Evolutionary conservation across 2,329 filamentous ascomycete species (phyloP).

Genomic region (Fusarium clavum): DNA sequence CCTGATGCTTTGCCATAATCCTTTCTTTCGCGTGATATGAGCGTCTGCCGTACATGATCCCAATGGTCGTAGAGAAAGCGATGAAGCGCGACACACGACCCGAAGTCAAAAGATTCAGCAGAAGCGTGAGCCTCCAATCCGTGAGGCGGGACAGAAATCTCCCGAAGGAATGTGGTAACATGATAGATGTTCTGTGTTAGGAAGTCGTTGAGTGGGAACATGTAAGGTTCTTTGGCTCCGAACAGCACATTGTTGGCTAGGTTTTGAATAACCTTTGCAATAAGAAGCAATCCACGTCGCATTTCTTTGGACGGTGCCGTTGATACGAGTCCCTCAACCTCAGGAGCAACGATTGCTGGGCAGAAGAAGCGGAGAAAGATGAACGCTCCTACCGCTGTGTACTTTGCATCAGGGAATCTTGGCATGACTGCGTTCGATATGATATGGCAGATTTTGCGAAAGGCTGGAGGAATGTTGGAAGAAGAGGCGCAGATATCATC

Average conservation of each 20-base stretch:
- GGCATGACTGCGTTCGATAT: slow-evolving; percentile 71
- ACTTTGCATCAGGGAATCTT: slow-evolving; percentile 76
- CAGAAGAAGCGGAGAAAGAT: slow-evolving; percentile 80
- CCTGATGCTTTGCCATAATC: slow-evolving; percentile 66
- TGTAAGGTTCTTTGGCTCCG: slow-evolving; percentile 77
- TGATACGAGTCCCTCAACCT: slow-evolving; percentile 73
- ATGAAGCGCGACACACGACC: slow-evolving; percentile 76
- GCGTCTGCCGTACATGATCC: slow-evolving; percentile 74
- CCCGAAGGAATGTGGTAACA: slow-evolving; percentile 73
- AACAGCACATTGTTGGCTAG: slow-evolving; percentile 79
- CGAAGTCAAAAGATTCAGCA: slow-evolving; percentile 72
- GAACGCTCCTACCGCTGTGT: slow-evolving; percentile 77
- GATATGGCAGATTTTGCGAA: slow-evolving; percentile 75
- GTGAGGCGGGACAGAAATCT: slow-evolving; percentile 72
- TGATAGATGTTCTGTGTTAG: slow-evolving; percentile 75
- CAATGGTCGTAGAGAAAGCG: slow-evolving; percentile 78
- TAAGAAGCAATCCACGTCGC: slow-evolving; percentile 74
- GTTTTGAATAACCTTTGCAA: slow-evolving; percentile 78
- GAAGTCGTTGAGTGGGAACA: slow-evolving; percentile 78
- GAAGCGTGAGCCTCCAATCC: slow-evolving; percentile 55
- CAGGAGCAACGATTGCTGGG: slow-evolving; percentile 76
- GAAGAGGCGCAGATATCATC: slow-evolving; percentile 76
- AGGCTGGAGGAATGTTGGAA: slow-evolving; percentile 69
- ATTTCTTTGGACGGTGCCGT: slow-evolving; percentile 74
- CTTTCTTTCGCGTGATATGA: slow-evolving; percentile 69